Base-by-base conservation (phyloP, 139 green algal species). In the Chlamydomonas asymmetrica region DNA sequence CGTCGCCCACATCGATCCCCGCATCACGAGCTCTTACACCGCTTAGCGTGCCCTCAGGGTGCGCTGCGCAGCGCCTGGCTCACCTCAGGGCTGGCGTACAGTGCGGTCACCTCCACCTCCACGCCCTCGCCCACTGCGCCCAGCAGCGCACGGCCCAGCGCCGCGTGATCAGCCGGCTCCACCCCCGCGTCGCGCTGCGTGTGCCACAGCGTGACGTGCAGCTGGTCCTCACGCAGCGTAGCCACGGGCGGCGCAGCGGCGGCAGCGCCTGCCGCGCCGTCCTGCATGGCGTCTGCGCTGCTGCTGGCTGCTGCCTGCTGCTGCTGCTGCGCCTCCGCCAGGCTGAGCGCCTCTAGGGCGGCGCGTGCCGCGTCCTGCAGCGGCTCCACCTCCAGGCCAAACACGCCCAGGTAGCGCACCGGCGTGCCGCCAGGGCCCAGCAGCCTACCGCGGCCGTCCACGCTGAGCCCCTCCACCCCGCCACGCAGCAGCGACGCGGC, bases 141-240 rank as follows among this genome's bases (percentile, higher is more conserved):
- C 65, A 80, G 23, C 74, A 88, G 70, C 20, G 41, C 68, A 16
- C 65, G 32, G 2, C 71, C 57, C 69, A 78, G 64, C 48, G 64
- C 70, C 6, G 60, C 10, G 29, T 76, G 66, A 0, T 22, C 2
- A 3, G 67, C 79, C 52, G 72, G 68, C 32, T 57, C 56, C 7
- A 59, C 35, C 35, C 49, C 64, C 40, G 52, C 74, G n/a, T 62
- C 67, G 31, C 39, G 66, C 20, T 59, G 66, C 48, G 35, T 52
- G 64, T 79, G 77, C 75, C 77, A 87, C 45, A 87, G 72, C 22
- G 71, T 85, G 9, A 82, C 65, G 48, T 83, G 64, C 68, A 78
- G 50, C 48, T 38, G 2, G 8, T 62, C 72, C 8, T 23, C 37
- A 27, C 49, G 45, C 48, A 79, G 49, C 38, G 66, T 48, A 7